phyloP scores from a whole-genome alignment of 176 grass and related monocot species.

The Aegilops sharonensis region DNA sequence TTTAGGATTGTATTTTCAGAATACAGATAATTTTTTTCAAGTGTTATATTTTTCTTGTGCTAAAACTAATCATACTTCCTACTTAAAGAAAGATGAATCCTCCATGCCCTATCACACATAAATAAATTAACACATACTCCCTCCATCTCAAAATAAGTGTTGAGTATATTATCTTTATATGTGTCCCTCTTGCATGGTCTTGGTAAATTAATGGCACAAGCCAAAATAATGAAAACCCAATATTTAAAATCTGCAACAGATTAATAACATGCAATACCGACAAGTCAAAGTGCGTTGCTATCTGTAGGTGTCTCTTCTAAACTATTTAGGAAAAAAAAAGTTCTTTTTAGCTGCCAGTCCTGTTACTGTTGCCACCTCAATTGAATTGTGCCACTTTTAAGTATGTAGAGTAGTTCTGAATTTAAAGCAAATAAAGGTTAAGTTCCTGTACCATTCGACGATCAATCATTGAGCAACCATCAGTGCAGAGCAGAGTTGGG shows the following conservation, averaged over 20 bases:
- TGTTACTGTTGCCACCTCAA: constrained; percentile 2
- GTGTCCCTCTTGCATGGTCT: neutral
- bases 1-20: neutral
- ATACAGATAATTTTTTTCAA: neutral
- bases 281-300: neutral
- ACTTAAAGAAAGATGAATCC: neutral
- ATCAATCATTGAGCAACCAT: constrained; percentile 97
- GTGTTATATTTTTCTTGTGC: neutral
- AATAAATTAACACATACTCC: constrained; percentile 1
- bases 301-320: neutral
- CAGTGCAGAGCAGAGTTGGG: constrained; percentile 89
- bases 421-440: constrained; percentile 23
- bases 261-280: neutral
- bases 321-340: too few relatives aligned
- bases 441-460: constrained; percentile 82
- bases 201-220: neutral
- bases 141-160: too few relatives aligned
- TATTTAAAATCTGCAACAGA: neutral
- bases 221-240: neutral
- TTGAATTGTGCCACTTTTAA: neutral
- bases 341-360: too few relatives aligned
- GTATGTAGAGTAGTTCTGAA: neutral
- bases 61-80: neutral
- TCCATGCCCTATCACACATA: neutral
- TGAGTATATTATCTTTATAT: neutral